These are phyloP conservation scores for Heimioporus sp. DNA, from an alignment of 768 basidiomycete genomes.

Conservation along the genomic window DNA sequence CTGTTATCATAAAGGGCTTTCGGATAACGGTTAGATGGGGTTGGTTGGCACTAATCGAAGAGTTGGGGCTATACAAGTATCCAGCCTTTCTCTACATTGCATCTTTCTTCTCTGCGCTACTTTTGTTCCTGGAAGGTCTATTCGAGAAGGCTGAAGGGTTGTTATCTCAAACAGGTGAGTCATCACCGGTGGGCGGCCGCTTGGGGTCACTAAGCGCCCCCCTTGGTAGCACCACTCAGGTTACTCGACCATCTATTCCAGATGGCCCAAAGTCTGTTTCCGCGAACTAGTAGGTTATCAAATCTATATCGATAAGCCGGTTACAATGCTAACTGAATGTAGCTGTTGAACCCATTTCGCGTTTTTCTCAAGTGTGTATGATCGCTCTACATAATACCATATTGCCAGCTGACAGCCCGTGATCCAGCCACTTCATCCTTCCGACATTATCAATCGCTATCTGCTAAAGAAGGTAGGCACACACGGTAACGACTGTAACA, in stretches of 20 bases:
- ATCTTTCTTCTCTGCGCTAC: not conserved
- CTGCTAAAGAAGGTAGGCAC: conserved; percentile 6
- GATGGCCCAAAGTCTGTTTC: no score
- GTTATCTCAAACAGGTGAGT: not conserved
- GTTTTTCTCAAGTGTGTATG: not conserved
- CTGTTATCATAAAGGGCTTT: conserved; percentile 9
- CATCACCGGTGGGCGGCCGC: no score
- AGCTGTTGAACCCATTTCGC: not conserved
- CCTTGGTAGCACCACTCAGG: no score
- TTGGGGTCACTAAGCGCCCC: no score
- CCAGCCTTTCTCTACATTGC: not conserved
- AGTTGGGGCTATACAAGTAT: not conserved
- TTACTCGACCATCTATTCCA: no score
- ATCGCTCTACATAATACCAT: not conserved
- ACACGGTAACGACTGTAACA: not conserved
- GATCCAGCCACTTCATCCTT: conserved; percentile 4
- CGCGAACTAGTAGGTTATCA: no score
- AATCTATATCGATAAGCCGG: no score
- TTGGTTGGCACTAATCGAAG: not conserved
- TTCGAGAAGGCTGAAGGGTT: not conserved
- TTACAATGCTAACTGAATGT: no score
- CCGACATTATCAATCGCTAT: conserved; percentile 6
- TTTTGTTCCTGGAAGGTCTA: not conserved
- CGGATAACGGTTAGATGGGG: conserved; percentile 2
- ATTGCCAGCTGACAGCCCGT: not conserved